Evolutionary conservation across 108 stramenopile species (phyloP).

Genomic region (Fistulifera pelliculosa): DNA sequence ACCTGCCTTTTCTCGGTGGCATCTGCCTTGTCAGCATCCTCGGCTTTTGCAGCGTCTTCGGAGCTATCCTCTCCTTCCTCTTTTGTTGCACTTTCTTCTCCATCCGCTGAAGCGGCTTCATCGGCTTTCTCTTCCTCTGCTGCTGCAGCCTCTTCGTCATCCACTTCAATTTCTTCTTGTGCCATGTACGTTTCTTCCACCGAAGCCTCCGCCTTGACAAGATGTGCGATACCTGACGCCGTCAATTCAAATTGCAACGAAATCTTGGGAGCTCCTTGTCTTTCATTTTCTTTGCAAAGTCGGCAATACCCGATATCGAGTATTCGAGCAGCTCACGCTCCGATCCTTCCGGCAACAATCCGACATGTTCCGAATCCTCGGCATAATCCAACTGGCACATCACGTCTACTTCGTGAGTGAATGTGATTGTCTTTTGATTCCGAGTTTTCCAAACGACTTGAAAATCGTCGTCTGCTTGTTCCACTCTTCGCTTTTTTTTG

Average conservation of each 20-base stretch:
- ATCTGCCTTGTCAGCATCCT: slow-evolving; percentile 10
- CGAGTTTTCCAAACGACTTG: slow-evolving; percentile 69
- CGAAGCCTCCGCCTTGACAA: slow-evolving; percentile 90
- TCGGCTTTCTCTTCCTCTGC: slow-evolving; percentile 16
- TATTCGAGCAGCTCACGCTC: slow-evolving; percentile 41
- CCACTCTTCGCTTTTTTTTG: slow-evolving; percentile 49
- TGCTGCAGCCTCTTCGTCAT: slow-evolving; percentile 54
- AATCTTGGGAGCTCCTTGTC: slow-evolving; percentile 93
- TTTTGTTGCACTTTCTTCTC: slow-evolving; percentile 20
- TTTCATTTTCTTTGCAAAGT: slow-evolving; percentile 89
- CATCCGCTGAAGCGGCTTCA: slow-evolving; percentile 20
- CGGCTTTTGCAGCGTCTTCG: slow-evolving; percentile 13
- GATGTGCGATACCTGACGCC: slow-evolving; percentile 71
- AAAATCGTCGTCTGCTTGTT: slow-evolving; percentile 86
- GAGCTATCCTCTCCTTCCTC: slow-evolving; percentile 30
- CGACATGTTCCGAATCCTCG: slow-evolving; percentile 45
- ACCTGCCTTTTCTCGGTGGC: slow-evolving; percentile 9
- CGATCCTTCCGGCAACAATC: slow-evolving; percentile 63
- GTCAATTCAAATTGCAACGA: slow-evolving; percentile 90
- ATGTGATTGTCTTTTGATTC: slow-evolving; percentile 92
- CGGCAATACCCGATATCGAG: slow-evolving; percentile 85
- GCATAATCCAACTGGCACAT: slow-evolving; percentile 77
- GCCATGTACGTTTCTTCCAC: slow-evolving; percentile 85
- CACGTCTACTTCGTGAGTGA: slow-evolving; percentile 88
- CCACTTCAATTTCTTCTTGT: slow-evolving; percentile 75